Conservation (phyloP, 495 filamentous ascomycete genomes). For the Tuber indicum region DNA sequence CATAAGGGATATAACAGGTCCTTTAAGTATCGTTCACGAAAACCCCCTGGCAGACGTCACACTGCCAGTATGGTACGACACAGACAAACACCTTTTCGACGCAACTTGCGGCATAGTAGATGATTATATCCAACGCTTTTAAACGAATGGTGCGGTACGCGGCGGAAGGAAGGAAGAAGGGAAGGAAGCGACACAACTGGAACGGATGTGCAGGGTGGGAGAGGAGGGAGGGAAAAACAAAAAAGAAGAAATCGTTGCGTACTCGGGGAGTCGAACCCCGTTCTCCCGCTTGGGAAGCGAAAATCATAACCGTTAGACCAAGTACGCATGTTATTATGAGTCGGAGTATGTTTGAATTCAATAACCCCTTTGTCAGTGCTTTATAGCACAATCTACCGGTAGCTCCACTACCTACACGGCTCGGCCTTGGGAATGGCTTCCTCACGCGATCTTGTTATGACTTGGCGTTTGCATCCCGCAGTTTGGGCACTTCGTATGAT, state of each 20-base stretch:
- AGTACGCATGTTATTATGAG: conserved; percentile 11
- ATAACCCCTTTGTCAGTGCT: neutral
- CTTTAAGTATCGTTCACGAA: neutral
- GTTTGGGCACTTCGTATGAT: neutral
- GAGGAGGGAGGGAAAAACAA: neutral
- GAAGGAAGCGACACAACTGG: too few species aligned
- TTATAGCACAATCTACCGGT: too few species aligned
- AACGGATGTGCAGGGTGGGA: too few species aligned
- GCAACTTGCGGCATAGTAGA: neutral
- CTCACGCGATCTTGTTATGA: neutral
- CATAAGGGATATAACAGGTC: neutral
- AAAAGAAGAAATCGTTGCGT: conserved; percentile 1
- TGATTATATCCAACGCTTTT: neutral
- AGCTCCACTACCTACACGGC: too few species aligned
- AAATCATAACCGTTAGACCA: conserved; percentile 37
- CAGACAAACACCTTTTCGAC: neutral
- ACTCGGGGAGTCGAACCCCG: conserved; percentile 31
- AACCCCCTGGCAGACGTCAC: neutral
- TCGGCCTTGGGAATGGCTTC: neutral
- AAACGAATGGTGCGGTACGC: neutral
- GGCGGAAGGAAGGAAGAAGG: neutral
- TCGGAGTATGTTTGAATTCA: neutral
- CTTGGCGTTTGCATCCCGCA: neutral
- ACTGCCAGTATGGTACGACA: too few species aligned
- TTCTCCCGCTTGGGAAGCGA: conserved; percentile 34